Evolutionary conservation across 2,329 filamentous ascomycete genomes (phyloP), one percentile per base, ranked within the genome.

Genomic region (Pseudogymnoascus sp.): DNA sequence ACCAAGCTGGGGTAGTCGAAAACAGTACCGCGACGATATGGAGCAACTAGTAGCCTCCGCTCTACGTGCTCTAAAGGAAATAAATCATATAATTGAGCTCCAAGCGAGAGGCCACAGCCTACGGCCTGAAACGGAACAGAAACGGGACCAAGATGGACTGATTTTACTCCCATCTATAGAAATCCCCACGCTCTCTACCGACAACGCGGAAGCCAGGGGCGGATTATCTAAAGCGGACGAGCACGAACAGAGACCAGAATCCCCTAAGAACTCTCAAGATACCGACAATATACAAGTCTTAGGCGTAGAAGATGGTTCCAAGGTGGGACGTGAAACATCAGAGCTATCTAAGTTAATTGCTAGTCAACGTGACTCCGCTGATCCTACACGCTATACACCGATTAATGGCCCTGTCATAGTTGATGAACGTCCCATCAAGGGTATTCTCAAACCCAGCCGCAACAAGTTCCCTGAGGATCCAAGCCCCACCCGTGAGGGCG

Each of bases 391-490:
- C 21, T 4, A 25, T 7, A 51, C 45, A n/a, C 11, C 6, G 31
- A 34, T 34, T 34, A 11, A 34, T 34, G 31, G 43, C 21, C 43
- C 41, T 10, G 6, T 45, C 19, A 45, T 45, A 45, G 23, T 45
- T 45, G 88, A 90, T 16, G 82, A 83, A 45, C 89, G 90, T 68
- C 83, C 85, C 3, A 84, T 90, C 65, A 95, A 90, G 75, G 88
- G 92, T 14, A 98, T 98, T 64, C 80, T 98, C 45, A 95, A 96
- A 75, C 83, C 85, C 64, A 93, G 93, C 0, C 92, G 86, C 13
- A 81, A 83, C 23, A 89, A 89, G 71, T 98, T 97, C 71, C 93
- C 93, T 0, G 93, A 97, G 72, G 89, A 96, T 67, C 85, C 86
- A 0, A 89, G 92, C 68, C 89, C 91, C 0, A 82, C 96, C 39